Percentiles rank a stretch among this genome's conserved stretches.
Conservation (phyloP, 768 basidiomycete species). For the Tubosaeta brunneosetosa region DNA sequence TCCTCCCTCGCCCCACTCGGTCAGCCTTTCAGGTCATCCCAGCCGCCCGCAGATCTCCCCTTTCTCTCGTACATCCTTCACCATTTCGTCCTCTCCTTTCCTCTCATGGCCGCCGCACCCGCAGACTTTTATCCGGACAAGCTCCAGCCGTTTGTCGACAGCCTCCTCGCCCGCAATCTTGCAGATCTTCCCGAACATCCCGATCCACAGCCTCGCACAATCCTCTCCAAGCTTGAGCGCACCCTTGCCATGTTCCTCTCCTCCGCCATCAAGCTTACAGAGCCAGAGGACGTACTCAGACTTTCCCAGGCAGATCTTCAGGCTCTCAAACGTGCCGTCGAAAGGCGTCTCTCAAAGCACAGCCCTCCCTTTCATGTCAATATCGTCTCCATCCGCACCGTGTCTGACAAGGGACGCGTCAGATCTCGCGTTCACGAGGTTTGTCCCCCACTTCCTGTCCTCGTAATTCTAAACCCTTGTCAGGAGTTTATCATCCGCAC, state of each 20-base stretch:
- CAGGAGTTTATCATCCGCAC: constrained; percentile 97
- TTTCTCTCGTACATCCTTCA: constrained; percentile 87
- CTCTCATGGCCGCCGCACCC: constrained; percentile 87
- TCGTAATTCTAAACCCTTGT: not conserved
- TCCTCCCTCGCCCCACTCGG: constrained; percentile 86
- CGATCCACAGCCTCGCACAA: constrained; percentile 57
- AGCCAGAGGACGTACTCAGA: constrained; percentile 86
- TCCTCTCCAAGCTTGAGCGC: constrained; percentile 78
- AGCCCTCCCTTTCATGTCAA: constrained; percentile 79
- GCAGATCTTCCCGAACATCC: constrained; percentile 60
- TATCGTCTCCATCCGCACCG: constrained; percentile 79
- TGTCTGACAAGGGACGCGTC: constrained; percentile 80
- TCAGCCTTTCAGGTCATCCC: constrained; percentile 74
- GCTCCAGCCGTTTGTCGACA: constrained; percentile 89
- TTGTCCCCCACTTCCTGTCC: constrained; percentile 23
- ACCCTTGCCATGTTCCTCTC: constrained; percentile 79
- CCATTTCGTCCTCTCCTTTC: constrained; percentile 68
- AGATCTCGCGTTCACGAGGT: constrained; percentile 87
- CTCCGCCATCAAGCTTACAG: constrained; percentile 75
- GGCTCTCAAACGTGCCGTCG: constrained; percentile 67
- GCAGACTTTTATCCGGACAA: constrained; percentile 91
- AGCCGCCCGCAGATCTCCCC: constrained; percentile 69
- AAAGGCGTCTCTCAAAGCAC: constrained; percentile 52
- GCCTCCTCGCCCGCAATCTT: constrained; percentile 76
- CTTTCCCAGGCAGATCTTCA: constrained; percentile 82